These are phyloP conservation scores for Skeletonema potamos DNA, from an alignment of 108 stramenopile species.

Conservation along the genomic window DNA sequence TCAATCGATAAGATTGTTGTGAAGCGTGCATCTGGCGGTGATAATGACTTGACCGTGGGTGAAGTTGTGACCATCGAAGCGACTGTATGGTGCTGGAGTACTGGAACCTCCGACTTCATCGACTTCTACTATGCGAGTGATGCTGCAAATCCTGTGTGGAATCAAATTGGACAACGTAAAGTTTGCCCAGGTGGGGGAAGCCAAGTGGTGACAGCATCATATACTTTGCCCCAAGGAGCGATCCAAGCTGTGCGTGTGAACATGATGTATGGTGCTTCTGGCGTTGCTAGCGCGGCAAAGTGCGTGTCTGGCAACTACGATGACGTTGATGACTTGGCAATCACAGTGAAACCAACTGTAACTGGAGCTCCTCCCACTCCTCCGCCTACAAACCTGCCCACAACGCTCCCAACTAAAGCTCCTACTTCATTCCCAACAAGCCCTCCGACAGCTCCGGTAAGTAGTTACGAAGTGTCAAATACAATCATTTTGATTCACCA, in stretches of 20 bases:
- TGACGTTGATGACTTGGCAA: neutral
- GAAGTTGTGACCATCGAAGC: neutral
- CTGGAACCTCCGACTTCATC: neutral
- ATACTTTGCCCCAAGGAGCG: neutral
- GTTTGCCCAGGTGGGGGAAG: neutral
- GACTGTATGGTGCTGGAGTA: neutral
- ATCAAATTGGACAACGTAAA: neutral
- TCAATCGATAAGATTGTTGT: constrained; percentile 26
- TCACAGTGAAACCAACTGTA: neutral
- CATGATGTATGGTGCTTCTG: neutral
- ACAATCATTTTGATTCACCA: neutral
- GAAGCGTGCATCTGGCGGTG: neutral
- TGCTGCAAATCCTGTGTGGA: neutral
- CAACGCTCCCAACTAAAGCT: neutral
- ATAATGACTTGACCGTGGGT: neutral
- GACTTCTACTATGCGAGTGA: neutral
- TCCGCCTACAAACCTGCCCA: neutral
- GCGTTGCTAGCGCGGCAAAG: neutral
- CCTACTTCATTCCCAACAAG: too few relatives aligned
- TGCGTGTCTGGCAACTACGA: neutral
- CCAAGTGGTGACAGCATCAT: neutral
- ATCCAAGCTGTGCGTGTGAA: neutral
- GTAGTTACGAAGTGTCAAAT: too few relatives aligned
- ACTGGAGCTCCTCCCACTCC: too few relatives aligned
- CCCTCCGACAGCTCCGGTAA: neutral